Evolutionary conservation across 805 yeast species (phyloP), one percentile per base, ranked within the genome.

Genomic region (Monosporozyma unispora): DNA sequence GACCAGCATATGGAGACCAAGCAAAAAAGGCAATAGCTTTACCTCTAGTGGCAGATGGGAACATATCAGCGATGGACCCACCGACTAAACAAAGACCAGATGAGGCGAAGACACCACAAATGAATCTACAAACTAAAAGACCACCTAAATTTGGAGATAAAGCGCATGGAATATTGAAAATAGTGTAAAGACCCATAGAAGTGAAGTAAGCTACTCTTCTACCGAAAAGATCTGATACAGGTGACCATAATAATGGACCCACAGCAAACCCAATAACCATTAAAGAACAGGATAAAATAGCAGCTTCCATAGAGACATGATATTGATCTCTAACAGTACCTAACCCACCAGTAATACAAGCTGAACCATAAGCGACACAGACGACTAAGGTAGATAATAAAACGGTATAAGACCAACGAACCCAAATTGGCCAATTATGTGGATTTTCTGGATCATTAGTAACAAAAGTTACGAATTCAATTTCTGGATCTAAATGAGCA

Each of bases 1-100:
- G 96, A 47, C 96, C 96, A 54, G 90, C 83, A 67, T 88, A 89
- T 2, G 96, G 96, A 51, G 93, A 88, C 60, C 87, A 88, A 11
- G 95, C 90, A 61, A 89, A 89, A 60, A 84, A 84, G 0, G 96
- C 95, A 68, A 89, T 87, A 39, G 96, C 96, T 60, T 81, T 77
- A 57, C 96, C 96, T 70, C 96, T 77, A 0, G 89, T 79, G 54
- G 79, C 84, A 48, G 78, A 75, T n/a, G 82, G 78, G 74, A 89
- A 91, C 74, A 89, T 77, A 67, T 89, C 97, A 45, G 93, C 91
- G 54, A 89, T 79, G 37, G 95, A 83, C 48, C 96, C 97, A 66
- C 96, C 96, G 51, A 89, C 96, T 47, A 86, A 75, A 48, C 90
- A 82, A 44, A 89, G 73, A 22, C 91, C 95, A 10, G 95, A 83